Conservation (phyloP, 352 stramenopile species). For the Phytophthora kernoviae region DNA sequence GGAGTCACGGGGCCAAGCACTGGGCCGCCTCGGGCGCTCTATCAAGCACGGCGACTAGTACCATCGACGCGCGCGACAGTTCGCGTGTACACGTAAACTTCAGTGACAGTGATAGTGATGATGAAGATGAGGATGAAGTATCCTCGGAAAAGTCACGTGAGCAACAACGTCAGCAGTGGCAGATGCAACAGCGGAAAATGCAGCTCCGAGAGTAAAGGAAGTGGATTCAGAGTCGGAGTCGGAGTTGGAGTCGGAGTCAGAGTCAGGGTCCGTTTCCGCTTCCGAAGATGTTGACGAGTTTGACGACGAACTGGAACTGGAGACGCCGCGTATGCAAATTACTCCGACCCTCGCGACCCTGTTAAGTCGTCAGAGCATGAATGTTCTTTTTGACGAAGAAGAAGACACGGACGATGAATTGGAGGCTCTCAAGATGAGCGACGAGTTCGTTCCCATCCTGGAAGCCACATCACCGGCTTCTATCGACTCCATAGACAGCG, state of each 20-base stretch:
- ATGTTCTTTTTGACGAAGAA: constrained; percentile 65
- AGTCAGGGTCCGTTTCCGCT: constrained; percentile 23
- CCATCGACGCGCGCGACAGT: constrained; percentile 27
- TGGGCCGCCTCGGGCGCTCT: constrained; percentile 22
- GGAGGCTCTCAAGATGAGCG: constrained; percentile 30
- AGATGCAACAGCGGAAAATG: constrained; percentile 41
- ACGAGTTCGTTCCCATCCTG: constrained; percentile 65
- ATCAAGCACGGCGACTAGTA: constrained; percentile 29
- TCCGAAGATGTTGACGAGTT: constrained; percentile 35
- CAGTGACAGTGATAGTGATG: constrained; percentile 36
- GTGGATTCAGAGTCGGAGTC: constrained; percentile 24
- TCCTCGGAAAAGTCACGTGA: constrained; percentile 33
- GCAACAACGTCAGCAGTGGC: constrained; percentile 39
- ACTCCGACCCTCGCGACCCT: constrained; percentile 50
- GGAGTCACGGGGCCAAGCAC: constrained; percentile 15
- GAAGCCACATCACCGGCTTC: constrained; percentile 45
- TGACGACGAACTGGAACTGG: constrained; percentile 37
- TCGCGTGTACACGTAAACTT: constrained; percentile 21
- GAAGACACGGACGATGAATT: constrained; percentile 47
- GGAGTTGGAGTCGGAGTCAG: constrained; percentile 26
- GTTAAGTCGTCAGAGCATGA: constrained; percentile 53
- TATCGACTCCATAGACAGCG: constrained; percentile 53
- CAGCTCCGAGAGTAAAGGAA: constrained; percentile 33
- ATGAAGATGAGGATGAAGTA: constrained; percentile 25
- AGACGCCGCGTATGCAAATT: constrained; percentile 48